These are phyloP conservation scores for Pythium insidiosum DNA, from an alignment of 352 stramenopile species.

Conservation along the genomic window DNA sequence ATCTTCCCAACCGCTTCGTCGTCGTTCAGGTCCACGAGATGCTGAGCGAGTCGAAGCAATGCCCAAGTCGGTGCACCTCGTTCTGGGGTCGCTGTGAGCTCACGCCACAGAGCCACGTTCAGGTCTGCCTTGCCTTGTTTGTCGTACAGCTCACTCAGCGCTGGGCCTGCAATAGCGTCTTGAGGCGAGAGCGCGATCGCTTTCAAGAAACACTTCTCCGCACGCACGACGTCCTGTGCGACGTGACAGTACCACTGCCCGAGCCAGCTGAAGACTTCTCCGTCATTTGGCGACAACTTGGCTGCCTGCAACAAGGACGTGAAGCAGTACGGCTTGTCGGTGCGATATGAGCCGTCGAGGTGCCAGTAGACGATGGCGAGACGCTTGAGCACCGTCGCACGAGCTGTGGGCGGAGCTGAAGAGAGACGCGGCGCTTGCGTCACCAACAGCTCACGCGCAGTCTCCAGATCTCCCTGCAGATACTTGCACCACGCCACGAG, in stretches of 20 bases:
- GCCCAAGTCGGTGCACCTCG: constrained; percentile 69
- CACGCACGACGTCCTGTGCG: constrained; percentile 46
- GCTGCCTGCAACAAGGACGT: constrained; percentile 53
- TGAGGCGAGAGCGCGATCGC: constrained; percentile 47
- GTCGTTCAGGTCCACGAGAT: constrained; percentile 56
- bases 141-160: constrained; percentile 66
- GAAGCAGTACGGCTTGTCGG: constrained; percentile 60
- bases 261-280: constrained; percentile 61
- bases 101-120: constrained; percentile 66
- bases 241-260: constrained; percentile 73
- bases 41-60: constrained; percentile 57
- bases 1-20: constrained; percentile 61
- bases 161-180: constrained; percentile 46
- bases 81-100: constrained; percentile 45
- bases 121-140: constrained; percentile 46
- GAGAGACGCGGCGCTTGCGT: constrained; percentile 23
- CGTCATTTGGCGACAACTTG: constrained; percentile 59
- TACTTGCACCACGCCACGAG: constrained; percentile 35
- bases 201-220: constrained; percentile 84
- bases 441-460: constrained; percentile 32
- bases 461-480: constrained; percentile 20
- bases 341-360: constrained; percentile 31
- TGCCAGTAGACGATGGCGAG: constrained; percentile 77
- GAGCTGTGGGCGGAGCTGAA: constrained; percentile 6
- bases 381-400: constrained; percentile 47